These are phyloP conservation scores for Dendrobium officinale DNA, from an alignment of 106 monocot species.

Conservation along the genomic window DNA sequence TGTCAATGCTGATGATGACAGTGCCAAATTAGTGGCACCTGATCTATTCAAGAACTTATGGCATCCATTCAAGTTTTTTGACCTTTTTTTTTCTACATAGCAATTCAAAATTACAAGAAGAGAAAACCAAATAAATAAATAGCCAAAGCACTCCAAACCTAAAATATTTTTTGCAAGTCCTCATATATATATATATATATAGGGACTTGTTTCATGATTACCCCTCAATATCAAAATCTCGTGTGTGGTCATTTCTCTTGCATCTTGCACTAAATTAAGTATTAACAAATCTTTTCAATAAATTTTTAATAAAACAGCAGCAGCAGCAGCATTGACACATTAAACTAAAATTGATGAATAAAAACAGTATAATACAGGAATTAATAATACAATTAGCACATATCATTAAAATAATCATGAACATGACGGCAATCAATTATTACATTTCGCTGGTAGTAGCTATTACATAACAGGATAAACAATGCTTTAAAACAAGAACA, in stretches of 20 bases:
- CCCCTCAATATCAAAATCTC: not conserved
- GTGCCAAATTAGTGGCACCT: too few relatives aligned
- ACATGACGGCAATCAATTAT: not conserved
- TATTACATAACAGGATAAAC: not conserved
- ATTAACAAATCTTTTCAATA: not conserved
- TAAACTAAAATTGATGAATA: not conserved
- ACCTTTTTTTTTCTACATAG: too few relatives aligned
- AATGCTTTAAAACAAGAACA: not conserved
- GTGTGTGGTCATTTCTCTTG: not conserved
- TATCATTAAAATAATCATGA: not conserved
- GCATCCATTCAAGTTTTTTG: too few relatives aligned
- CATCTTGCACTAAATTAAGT: not conserved
- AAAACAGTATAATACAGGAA: not conserved
- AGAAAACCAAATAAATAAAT: too few relatives aligned
- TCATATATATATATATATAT: too few relatives aligned
- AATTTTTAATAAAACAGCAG: not conserved
- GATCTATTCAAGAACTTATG: too few relatives aligned
- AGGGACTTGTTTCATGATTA: not conserved
- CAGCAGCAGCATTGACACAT: not conserved
- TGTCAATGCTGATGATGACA: too few relatives aligned
- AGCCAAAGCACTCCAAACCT: too few relatives aligned
- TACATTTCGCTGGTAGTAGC: not conserved
- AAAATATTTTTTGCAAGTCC: too few relatives aligned
- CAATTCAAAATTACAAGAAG: too few relatives aligned
- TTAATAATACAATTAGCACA: not conserved